phyloP scores from a whole-genome alignment of 257 asterid genomes.

The Nicotiana knightiana region DNA sequence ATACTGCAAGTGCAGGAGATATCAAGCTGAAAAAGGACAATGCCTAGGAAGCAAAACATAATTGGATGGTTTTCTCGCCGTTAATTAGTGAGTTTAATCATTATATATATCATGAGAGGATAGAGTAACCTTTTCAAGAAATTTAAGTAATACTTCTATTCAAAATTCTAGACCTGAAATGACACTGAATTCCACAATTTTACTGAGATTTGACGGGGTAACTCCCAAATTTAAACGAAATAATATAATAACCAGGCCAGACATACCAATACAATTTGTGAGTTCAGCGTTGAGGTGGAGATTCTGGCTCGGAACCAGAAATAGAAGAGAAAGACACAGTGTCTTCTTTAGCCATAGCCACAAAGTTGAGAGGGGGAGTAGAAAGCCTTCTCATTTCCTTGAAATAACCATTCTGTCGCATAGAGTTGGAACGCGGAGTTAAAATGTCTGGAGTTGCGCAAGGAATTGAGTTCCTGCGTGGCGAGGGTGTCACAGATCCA shows the following conservation, averaged over 20 bases:
- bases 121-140: background rate
- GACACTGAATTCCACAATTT: background rate
- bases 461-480: slow-evolving; percentile 69
- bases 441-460: slow-evolving; percentile 56
- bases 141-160: background rate
- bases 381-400: slow-evolving; percentile 85
- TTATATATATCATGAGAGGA: background rate
- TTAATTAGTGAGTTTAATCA: background rate
- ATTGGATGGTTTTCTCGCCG: background rate
- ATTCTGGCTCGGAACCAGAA: slow-evolving; percentile 86
- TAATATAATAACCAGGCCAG: background rate
- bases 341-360: slow-evolving; percentile 73
- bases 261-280: slow-evolving; percentile 27
- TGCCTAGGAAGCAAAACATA: background rate
- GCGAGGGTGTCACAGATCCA: slow-evolving; percentile 79
- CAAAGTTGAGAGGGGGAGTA: slow-evolving; percentile 74
- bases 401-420: slow-evolving; percentile 57
- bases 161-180: background rate
- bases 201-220: background rate
- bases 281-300: slow-evolving; percentile 62
- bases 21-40: background rate
- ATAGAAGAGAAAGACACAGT: slow-evolving; percentile 82
- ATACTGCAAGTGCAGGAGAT: background rate
- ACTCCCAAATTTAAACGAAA: background rate
- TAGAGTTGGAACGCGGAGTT: slow-evolving; percentile 79